A percentile compares a stretch with the other conserved stretches of the same genome.
Conservation (phyloP, 1,284 basidiomycete species). For the Ceratobasidium sp. region DNA sequence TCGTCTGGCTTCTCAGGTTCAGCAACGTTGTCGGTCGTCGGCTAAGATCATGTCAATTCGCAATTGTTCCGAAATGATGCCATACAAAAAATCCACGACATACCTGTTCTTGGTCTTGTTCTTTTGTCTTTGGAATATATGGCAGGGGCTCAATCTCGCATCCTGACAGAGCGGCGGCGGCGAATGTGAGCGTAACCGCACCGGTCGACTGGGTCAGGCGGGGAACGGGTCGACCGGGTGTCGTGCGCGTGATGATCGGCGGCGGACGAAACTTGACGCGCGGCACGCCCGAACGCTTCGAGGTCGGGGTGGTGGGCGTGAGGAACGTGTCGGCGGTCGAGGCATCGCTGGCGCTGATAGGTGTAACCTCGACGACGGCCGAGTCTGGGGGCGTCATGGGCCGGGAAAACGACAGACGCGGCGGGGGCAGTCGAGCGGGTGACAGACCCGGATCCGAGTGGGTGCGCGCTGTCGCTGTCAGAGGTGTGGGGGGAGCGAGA, state of each 20-base stretch:
- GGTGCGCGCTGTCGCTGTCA: conserved; percentile 1
- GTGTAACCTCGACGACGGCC: conserved; percentile 18
- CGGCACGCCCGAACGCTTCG: not conserved
- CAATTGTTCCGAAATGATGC: conserved; percentile 3
- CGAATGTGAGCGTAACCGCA: conserved; percentile 28
- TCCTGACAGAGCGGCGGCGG: conserved; percentile 16
- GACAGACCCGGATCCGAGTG: not conserved
- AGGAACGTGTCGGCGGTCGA: conserved; percentile 1
- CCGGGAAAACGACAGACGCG: conserved; percentile 8
- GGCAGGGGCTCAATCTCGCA: conserved; percentile 14
- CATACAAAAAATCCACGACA: not conserved
- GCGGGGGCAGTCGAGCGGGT: not conserved
- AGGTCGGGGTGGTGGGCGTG: conserved; percentile 14
- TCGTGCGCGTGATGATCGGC: conserved; percentile 35
- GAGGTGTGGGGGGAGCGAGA: conserved; percentile 4
- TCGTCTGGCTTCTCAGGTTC: not conserved
- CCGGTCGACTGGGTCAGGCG: conserved; percentile 1
- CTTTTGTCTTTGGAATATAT: conserved; percentile 8
- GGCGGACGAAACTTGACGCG: conserved; percentile 36
- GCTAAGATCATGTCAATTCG: conserved; percentile 4
- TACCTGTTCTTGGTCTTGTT: not conserved
- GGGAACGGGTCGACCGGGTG: conserved; percentile 14
- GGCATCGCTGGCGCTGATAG: not conserved
- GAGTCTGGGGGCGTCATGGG: conserved; percentile 36
- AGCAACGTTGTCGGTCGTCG: not conserved